Conservation (phyloP, 306 rosid species). For the Quercus glauca region DNA sequence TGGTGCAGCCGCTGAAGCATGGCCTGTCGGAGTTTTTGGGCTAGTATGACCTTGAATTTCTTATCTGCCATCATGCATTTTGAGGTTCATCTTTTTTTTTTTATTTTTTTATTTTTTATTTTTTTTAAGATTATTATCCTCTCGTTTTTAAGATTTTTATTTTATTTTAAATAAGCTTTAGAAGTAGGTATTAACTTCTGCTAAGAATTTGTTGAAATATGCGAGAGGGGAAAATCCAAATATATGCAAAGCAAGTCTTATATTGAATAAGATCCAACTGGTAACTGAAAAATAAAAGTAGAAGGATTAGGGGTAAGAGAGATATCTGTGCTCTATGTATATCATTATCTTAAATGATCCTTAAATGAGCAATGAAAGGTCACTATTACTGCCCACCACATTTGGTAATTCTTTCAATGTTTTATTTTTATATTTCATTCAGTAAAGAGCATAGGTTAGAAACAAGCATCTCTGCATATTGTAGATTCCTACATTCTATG, state of each 20-base stretch:
- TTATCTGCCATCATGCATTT: conserved; percentile 21
- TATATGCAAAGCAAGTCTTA: too few species aligned
- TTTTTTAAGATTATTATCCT: background rate
- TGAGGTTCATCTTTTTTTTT: conserved; percentile 22
- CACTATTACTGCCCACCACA: background rate
- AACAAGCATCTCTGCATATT: background rate
- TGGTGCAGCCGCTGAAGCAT: conserved; percentile 76
- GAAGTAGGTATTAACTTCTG: too few species aligned
- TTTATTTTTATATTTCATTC: background rate
- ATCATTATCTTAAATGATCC: too few species aligned
- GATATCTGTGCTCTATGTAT: too few species aligned
- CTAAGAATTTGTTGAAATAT: too few species aligned
- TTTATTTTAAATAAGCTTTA: too few species aligned
- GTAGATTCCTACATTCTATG: background rate
- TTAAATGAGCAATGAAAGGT: too few species aligned
- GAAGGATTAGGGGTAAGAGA: too few species aligned
- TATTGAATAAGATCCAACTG: too few species aligned
- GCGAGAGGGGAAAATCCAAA: too few species aligned
- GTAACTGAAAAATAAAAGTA: too few species aligned
- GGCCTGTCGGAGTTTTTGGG: conserved; percentile 92
- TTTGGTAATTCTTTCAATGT: background rate
- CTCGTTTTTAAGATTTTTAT: too few species aligned
- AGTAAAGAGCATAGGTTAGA: background rate
- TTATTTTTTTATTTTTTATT: background rate
- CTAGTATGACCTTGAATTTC: conserved; percentile 63